Conservation (phyloP, 1,139 yeast genomes). For the Neolecta irregularis region DNA sequence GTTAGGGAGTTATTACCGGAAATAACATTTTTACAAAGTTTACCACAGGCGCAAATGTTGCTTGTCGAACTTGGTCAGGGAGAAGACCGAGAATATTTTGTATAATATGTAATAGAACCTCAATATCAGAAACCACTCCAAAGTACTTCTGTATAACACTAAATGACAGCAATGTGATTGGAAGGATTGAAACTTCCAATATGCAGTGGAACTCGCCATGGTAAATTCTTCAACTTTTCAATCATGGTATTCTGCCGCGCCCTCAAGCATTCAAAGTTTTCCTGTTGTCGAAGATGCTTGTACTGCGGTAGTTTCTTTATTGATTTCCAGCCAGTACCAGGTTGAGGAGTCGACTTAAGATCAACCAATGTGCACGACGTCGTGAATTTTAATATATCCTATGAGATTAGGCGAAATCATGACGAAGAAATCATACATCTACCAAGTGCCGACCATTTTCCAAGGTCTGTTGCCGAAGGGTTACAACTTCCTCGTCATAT, state of each 20-base stretch:
- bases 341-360: neutral
- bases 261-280: constrained; percentile 2
- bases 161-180: no score
- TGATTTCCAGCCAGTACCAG: constrained; percentile 1
- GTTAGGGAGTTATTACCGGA: no score
- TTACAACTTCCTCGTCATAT: constrained; percentile 1
- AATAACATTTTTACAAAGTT: no score
- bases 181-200: no score
- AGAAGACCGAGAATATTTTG: no score
- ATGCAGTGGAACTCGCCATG: no score
- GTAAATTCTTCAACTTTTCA: no score
- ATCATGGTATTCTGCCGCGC: constrained; percentile 1
- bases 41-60: no score
- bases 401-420: neutral
- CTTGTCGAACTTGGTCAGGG: no score
- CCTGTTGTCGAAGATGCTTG: constrained; percentile 2
- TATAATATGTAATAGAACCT: no score
- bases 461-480: neutral
- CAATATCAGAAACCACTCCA: no score
- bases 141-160: no score
- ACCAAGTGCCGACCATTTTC: neutral
- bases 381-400: neutral
- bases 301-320: neutral
- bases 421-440: constrained; percentile 1
- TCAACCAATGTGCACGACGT: neutral